Percentiles rank a stretch among this genome's conserved stretches.
Evolutionary conservation across 306 rosid genomes (phyloP).

Genomic region (Corylus americana): DNA sequence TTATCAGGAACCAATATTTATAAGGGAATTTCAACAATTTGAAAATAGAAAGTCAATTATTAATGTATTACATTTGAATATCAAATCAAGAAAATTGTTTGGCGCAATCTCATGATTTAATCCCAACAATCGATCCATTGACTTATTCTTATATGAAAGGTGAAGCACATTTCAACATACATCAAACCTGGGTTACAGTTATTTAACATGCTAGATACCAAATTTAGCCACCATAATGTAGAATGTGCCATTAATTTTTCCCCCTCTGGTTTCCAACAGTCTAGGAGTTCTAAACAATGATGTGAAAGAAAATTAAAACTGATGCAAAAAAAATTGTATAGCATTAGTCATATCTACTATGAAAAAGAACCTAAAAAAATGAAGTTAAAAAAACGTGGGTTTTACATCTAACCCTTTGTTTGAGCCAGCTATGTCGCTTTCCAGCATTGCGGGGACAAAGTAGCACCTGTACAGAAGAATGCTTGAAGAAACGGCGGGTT

Average conservation of each 20-base stretch:
- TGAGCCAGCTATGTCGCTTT: conserved; percentile 90
- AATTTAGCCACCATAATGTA: not conserved
- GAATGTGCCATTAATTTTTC: not conserved
- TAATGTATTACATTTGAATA: no score
- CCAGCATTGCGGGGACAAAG: conserved; percentile 90
- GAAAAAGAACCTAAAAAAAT: not conserved
- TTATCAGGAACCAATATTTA: no score
- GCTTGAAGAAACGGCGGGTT: conserved; percentile 88
- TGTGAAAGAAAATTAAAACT: not conserved
- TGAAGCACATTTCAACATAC: no score
- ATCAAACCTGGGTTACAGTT: not conserved
- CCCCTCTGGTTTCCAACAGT: not conserved
- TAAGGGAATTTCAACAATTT: no score
- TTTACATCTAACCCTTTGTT: conserved; percentile 64
- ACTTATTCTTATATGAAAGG: not conserved
- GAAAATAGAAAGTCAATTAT: no score
- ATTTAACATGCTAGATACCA: not conserved
- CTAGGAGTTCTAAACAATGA: conserved; percentile 17
- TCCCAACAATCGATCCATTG: no score
- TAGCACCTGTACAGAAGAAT: conserved; percentile 86
- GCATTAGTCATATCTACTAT: conserved; percentile 14
- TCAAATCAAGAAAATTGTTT: no score
- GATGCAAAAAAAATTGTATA: conserved; percentile 12
- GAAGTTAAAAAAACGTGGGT: not conserved
- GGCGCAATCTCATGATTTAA: no score